Conservation (phyloP, 169 alveolate genomes). For the Plasmodium gallinaceum region DNA sequence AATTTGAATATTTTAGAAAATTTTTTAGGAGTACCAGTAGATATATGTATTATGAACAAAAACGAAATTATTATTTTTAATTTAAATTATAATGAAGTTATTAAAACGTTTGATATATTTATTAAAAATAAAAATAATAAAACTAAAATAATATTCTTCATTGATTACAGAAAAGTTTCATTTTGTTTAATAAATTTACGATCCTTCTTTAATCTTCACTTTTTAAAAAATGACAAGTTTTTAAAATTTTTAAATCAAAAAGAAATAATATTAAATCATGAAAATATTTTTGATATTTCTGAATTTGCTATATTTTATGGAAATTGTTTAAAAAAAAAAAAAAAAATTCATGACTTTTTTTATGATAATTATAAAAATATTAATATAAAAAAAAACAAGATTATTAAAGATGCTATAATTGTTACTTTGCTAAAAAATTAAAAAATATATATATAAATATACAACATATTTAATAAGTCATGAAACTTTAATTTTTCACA, state of each 20-base stretch:
- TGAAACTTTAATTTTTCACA: too few relatives aligned
- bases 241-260: constrained; percentile 5
- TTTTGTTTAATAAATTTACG: constrained; percentile 25
- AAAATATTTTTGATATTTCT: constrained; percentile 16
- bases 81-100: constrained; percentile 45
- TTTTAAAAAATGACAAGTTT: constrained; percentile 46
- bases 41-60: constrained; percentile 27
- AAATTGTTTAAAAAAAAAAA: constrained; percentile 53
- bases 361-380: constrained; percentile 3
- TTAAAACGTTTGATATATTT: constrained; percentile 19
- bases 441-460: too few relatives aligned
- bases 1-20: neutral
- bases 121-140: neutral
- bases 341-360: constrained; percentile 42
- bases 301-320: constrained; percentile 74
- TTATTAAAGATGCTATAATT: constrained; percentile 55
- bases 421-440: constrained; percentile 13
- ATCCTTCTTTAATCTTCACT: constrained; percentile 12
- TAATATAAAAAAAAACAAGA: constrained; percentile 10
- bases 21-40: constrained; percentile 23
- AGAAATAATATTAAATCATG: constrained; percentile 23
- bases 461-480: too few relatives aligned
- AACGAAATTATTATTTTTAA: constrained; percentile 31
- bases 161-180: constrained; percentile 53
- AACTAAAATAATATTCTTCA: constrained; percentile 27